Conservation (phyloP, 805 yeast species). For the Yamadazyma insecticola region DNA sequence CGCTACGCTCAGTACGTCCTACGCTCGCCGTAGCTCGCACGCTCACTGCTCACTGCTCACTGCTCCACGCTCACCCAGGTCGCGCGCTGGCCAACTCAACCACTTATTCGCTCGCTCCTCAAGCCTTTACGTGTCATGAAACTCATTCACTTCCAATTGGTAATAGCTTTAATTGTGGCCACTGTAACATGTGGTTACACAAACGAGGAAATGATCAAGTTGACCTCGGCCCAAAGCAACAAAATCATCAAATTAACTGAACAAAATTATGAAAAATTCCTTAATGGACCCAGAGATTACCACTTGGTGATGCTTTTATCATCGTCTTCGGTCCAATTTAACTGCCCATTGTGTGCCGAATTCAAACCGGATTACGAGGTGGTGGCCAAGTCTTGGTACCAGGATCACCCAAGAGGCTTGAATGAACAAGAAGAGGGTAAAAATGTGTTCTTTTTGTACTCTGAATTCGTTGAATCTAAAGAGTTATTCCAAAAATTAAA, state of each 20-base stretch:
- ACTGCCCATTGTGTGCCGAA: slow-evolving; percentile 70
- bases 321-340: slow-evolving; percentile 67
- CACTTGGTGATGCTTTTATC: slow-evolving; percentile 65
- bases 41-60: no score
- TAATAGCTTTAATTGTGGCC: no score
- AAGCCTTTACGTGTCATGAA: no score
- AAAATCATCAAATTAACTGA: slow-evolving; percentile 45
- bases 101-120: no score
- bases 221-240: slow-evolving; percentile 12
- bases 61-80: no score
- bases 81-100: no score
- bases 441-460: slow-evolving; percentile 61
- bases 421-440: slow-evolving; percentile 15
- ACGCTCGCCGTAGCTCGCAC: no score
- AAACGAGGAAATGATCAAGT: slow-evolving; percentile 17
- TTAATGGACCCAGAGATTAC: slow-evolving; percentile 66
- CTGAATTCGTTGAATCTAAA: slow-evolving; percentile 64
- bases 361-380: slow-evolving; percentile 60
- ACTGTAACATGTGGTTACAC: slow-evolving; percentile 13
- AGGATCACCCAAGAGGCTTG: slow-evolving; percentile 48
- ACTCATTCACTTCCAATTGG: no score
- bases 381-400: slow-evolving; percentile 54
- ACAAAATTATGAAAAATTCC: slow-evolving; percentile 49
- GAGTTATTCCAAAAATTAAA: slow-evolving; percentile 48
- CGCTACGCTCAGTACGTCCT: no score